phyloP scores from a whole-genome alignment of 2,329 filamentous ascomycete species.

The Paraphaeosphaeria sporulosa region DNA sequence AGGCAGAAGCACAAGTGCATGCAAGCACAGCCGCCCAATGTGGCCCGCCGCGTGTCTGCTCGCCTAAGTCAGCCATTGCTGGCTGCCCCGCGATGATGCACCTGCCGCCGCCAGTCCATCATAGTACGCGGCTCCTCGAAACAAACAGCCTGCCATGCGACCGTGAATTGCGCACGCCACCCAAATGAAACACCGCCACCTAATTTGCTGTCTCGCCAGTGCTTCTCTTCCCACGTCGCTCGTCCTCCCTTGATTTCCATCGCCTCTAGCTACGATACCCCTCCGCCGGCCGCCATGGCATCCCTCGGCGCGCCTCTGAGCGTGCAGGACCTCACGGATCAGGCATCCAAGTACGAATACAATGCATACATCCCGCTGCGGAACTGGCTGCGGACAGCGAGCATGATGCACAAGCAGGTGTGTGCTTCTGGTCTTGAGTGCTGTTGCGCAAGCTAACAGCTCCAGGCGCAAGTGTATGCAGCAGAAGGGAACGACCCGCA shows the following conservation, averaged over 20 bases:
- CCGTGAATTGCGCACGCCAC: slow-evolving; percentile 22
- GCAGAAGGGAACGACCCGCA: slow-evolving; percentile 85
- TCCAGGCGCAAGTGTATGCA: slow-evolving; percentile 82
- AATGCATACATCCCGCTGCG: slow-evolving; percentile 77
- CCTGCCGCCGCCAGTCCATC: slow-evolving; percentile 23
- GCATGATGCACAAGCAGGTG: slow-evolving; percentile 82
- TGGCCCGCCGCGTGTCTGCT: neutral
- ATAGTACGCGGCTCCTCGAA: slow-evolving; percentile 27
- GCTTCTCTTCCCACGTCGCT: neutral
- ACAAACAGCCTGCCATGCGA: slow-evolving; percentile 18
- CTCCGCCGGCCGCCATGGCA: slow-evolving; percentile 31
- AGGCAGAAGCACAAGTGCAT: slow-evolving; percentile 1
- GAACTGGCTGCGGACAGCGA: slow-evolving; percentile 82
- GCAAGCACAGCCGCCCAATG: slow-evolving; percentile 1
- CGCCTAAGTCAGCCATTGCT: slow-evolving; percentile 5
- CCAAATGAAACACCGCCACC: slow-evolving; percentile 42
- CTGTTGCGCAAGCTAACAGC: slow-evolving; percentile 24
- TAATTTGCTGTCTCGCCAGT: slow-evolving; percentile 31
- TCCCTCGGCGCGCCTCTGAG: slow-evolving; percentile 64
- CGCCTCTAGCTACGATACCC: slow-evolving; percentile 19
- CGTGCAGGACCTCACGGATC: slow-evolving; percentile 77
- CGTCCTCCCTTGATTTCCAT: neutral
- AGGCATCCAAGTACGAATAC: slow-evolving; percentile 83
- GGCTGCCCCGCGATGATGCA: slow-evolving; percentile 39
- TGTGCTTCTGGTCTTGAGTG: slow-evolving; percentile 29